phyloP scores from a whole-genome alignment of 2,329 filamentous ascomycete genomes.

The Colletotrichum liriopes region DNA sequence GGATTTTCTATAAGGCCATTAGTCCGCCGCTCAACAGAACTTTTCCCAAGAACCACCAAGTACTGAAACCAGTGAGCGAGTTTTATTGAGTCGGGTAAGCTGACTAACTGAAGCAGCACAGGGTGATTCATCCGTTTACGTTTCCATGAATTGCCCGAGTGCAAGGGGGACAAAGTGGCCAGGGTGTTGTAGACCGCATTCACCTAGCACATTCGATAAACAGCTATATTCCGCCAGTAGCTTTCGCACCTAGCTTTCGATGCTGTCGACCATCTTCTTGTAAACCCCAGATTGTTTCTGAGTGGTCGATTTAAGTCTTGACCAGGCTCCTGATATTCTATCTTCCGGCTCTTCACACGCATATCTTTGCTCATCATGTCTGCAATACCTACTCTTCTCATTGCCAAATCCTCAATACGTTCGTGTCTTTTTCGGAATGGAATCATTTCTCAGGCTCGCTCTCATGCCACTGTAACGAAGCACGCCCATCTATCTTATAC shows the following conservation, averaged over 20 bases:
- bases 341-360: not conserved
- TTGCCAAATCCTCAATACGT: not conserved
- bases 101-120: no score
- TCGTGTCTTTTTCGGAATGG: not conserved
- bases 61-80: no score
- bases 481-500: not conserved
- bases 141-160: no score
- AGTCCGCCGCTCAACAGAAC: not conserved
- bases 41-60: no score
- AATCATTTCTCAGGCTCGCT: not conserved
- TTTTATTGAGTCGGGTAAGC: no score
- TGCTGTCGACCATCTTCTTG: not conserved
- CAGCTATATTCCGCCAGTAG: no score
- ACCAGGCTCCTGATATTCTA: not conserved
- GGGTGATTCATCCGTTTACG: no score
- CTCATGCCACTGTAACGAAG: not conserved
- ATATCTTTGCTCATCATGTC: not conserved
- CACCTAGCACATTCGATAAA: no score
- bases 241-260: no score
- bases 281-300: not conserved
- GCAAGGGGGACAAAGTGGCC: no score
- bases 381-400: not conserved
- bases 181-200: no score
- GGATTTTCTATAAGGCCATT: not conserved
- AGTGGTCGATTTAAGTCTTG: not conserved